phyloP scores from a whole-genome alignment of 2,329 filamentous ascomycete species.

The Diatrype stigma region DNA sequence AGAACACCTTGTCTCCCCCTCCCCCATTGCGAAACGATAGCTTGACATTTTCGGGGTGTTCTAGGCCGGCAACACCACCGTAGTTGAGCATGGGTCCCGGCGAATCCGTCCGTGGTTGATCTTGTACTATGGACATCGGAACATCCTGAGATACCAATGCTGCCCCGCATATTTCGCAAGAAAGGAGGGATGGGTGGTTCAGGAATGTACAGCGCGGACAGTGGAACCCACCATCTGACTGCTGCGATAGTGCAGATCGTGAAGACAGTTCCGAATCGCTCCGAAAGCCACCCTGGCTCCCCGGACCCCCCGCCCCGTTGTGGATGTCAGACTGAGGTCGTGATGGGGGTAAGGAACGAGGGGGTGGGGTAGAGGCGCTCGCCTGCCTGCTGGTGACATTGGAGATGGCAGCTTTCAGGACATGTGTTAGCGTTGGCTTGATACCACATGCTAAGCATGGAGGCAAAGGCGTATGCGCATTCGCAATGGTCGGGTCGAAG shows the following conservation, averaged over 20 bases:
- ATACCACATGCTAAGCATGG: conserved; percentile 93
- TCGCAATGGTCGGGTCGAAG: conserved; percentile 82
- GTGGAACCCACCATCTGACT: conserved; percentile 39
- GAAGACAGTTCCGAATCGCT: not conserved
- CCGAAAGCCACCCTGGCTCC: not conserved
- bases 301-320: not conserved
- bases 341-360: conserved; percentile 11
- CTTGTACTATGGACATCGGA: conserved; percentile 34
- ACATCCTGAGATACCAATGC: conserved; percentile 58
- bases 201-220: conserved; percentile 91
- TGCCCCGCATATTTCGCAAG: conserved; percentile 89
- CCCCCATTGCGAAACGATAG: conserved; percentile 87
- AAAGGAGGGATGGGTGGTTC: conserved; percentile 81
- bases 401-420: conserved; percentile 82
- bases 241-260: not conserved
- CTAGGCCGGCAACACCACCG: conserved; percentile 35
- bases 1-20: conserved; percentile 86
- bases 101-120: conserved; percentile 60
- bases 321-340: conserved; percentile 3
- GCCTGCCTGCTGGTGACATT: conserved; percentile 55
- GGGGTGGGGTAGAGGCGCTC: conserved; percentile 9
- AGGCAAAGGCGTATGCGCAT: conserved; percentile 71
- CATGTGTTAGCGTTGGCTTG: conserved; percentile 75
- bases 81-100: conserved; percentile 65
- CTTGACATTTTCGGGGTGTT: conserved; percentile 74